Evolutionary conservation across 2,329 filamentous ascomycete genomes (phyloP), one percentile per base, ranked within the genome.

Genomic region (Aspergillus piperis): DNA sequence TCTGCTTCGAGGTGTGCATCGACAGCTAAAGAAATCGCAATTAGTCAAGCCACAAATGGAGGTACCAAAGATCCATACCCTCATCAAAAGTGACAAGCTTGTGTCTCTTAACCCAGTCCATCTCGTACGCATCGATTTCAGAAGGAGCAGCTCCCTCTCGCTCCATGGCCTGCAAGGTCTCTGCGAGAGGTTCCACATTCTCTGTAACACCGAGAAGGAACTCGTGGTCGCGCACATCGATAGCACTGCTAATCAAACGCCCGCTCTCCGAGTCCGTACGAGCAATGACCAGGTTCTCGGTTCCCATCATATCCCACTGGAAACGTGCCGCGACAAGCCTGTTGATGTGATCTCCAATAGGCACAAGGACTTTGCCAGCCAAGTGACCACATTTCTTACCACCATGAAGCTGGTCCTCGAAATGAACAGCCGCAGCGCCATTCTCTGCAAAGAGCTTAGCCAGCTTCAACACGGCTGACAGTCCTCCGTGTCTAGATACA

Each of bases 351-450:
- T 98, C 95, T 62, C 92, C 90, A 0, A 93, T 87, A 0, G 95
- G 94, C 2, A 98, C 95, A 8, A 99, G 83, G 1, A 98, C 95
- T 76, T 98, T 99, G 67, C 95, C 95, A 0, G 95, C 95, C 62
- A 98, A 81, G 78, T 99, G 95, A 15, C 95, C 95, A 73, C 95
- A 99, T 80, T 98, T 99, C 83, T 99, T 99, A 62, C 95, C 95
- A 47, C 95, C 95, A 73, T 98, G 95, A 50, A 98, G 85, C 79
- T 99, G 95, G 73, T 99, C 95, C 77, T 99, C 95, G 64, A 99
- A 96, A 77, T 99, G 95, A 2, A 99, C 95, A 8, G 90, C 95
- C 0, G 95, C 95, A 1, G 95, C 95, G 56, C 95, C 95, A 68
- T 96, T 96, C 79, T 99, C 95, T 17, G 95, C 95, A 70, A 99